Conservation (phyloP, 805 yeast genomes). For the Wickerhamiella sorbophila region DNA sequence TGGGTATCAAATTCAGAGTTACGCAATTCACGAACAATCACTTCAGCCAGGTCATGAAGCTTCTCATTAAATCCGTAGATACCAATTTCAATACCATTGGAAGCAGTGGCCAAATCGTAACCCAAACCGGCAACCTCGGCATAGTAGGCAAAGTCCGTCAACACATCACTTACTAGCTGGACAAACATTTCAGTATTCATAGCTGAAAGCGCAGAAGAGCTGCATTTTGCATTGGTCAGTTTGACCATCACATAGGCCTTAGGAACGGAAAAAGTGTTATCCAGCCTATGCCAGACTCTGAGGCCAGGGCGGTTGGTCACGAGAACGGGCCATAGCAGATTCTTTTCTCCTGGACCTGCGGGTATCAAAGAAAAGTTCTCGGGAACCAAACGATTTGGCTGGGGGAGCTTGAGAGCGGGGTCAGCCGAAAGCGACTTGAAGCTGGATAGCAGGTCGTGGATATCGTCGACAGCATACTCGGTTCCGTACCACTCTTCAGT, state of each 20-base stretch:
- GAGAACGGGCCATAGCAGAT: constrained; percentile 42
- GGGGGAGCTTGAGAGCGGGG: constrained; percentile 43
- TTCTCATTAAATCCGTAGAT: constrained; percentile 79
- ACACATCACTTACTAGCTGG: constrained; percentile 59
- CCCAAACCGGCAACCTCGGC: constrained; percentile 71
- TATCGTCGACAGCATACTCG: constrained; percentile 40
- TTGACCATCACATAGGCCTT: constrained; percentile 57
- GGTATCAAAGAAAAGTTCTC: constrained; percentile 51
- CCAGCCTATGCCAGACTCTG: constrained; percentile 68
- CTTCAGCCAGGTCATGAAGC: constrained; percentile 43
- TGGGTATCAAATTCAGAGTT: constrained; percentile 37
- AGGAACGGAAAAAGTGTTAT: constrained; percentile 80
- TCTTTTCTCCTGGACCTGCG: constrained; percentile 24
- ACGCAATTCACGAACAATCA: constrained; percentile 41
- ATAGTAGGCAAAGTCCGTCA: constrained; percentile 65
- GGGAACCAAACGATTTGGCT: constrained; percentile 69
- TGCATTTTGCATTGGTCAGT: constrained; percentile 39
- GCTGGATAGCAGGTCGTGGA: constrained; percentile 28
- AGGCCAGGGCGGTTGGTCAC: constrained; percentile 30
- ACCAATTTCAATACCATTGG: constrained; percentile 57
- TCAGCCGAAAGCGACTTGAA: constrained; percentile 11
- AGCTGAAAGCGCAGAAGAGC: constrained; percentile 24
- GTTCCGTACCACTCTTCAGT: constrained; percentile 88
- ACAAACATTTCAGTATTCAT: constrained; percentile 48
- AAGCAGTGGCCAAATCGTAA: constrained; percentile 40